Base-by-base conservation (phyloP, 169 alveolate genomes). In the Babesia bovis region DNA sequence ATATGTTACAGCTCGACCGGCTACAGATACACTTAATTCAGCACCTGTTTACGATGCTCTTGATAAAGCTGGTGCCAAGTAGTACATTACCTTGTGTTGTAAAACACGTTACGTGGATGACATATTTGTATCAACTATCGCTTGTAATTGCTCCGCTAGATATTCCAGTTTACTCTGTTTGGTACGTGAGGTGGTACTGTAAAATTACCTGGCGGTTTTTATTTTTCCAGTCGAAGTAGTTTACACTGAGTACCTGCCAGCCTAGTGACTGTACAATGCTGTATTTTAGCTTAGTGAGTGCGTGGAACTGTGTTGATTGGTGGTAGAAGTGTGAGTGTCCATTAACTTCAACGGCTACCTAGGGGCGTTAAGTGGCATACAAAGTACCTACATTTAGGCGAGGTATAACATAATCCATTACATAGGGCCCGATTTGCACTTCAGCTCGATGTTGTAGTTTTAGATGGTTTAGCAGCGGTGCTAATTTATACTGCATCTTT, bases 191-290 rank as follows among this genome's bases (percentile, higher is more conserved):
- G 13, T 23, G 1, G 2, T 10, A 12, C 15, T 2, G 4, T 6
- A 4, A 15, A 9, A 25, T 17, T 36, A 78, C 87, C 87, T 78
- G 87, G 32, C 66, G 44, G 35, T 52, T 52, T 0, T 70, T 57
- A 38, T 81, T 81, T 73, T 81, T 81, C 88, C 88, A 81, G 65
- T 69, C 74, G 52, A 60, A 71, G 47, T 81, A 71, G 78, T 81
- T 72, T 5, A 81, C 68, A 44, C 84, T 73, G 35, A 71, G 60
- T 49, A 81, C 81, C 23, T 72, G 60, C 88, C 88, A 81, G 3
- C 88, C 88, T 58, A 81, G 56, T 23, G 60, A 69, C 42, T 72
- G 23, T 38, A 81, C 73, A 30, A 81, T 81, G 47, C 52, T 57
- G 63, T 81, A 81, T 47, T 81, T 81, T 10, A 81, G 50, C 59